Evolutionary conservation across 1,284 basidiomycete genomes (phyloP), one percentile per base, ranked within the genome.

Genomic region (Cryptococcus sp.): DNA sequence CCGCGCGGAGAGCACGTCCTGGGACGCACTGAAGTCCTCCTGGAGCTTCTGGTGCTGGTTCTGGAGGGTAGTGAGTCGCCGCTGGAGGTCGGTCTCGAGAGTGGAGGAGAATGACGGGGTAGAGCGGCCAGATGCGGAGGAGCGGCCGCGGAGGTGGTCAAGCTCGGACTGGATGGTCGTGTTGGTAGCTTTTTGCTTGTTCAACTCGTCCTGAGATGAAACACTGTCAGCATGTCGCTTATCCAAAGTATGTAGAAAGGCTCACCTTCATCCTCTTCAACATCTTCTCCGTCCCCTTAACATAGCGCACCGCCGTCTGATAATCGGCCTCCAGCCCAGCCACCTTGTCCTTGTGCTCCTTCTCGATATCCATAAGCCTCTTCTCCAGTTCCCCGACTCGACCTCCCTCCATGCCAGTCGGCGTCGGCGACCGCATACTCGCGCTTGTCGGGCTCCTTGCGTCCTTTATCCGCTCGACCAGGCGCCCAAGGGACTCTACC

Each of bases 261-360:
- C 73, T 71, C 71, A 76, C 81, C 76, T 94, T 93, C 88, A 98
- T 94, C 66, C 90, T 86, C 64, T 93, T 87, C 81, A 98, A 89
- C 87, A 98, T 95, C 80, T 97, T 98, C 78, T 99, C 96, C 0
- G 94, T 98, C 52, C 93, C 92, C 82, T 92, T 94, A 71, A 54
- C 70, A 65, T 62, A 71, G 55, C 72, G 60, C 33, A 76, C 75
- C 33, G 75, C 75, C 18, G 65, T 73, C 72, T 95, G 89, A 77
- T 98, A 97, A 75, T 98, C 94, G 64, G 91, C 87, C 77, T 98
- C 93, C 76, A 97, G 85, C 71, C 92, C 89, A 68, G 70, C 64
- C 33, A 77, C 61, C 69, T 76, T 75, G 40, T 84, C 80, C 76
- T 87, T 87, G 77, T 90, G 89, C 58, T 79, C 81, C 61, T 82